Conservation (phyloP, 768 basidiomycete genomes). For the Hericium alpestre region DNA sequence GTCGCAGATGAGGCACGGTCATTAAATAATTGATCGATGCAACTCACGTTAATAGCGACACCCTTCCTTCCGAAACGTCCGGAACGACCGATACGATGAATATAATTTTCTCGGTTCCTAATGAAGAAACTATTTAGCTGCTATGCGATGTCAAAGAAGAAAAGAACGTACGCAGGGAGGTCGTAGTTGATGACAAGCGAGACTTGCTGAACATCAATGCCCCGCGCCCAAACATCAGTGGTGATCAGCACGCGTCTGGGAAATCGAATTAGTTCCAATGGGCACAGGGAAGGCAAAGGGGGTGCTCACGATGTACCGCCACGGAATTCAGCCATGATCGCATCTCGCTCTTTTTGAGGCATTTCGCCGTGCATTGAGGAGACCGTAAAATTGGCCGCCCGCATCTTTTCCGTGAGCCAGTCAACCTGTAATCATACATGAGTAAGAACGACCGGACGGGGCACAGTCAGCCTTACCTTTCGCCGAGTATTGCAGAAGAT, state of each 20-base stretch:
- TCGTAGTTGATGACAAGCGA: constrained; percentile 97
- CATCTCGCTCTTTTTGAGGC: constrained; percentile 91
- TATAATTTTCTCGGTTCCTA: constrained; percentile 97
- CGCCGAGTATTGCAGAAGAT: constrained; percentile 98
- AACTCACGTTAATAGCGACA: constrained; percentile 92
- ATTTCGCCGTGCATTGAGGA: constrained; percentile 95
- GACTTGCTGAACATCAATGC: constrained; percentile 97
- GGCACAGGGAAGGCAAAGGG: constrained; percentile 1
- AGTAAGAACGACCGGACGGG: not conserved
- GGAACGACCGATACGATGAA: constrained; percentile 98
- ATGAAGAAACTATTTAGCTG: not conserved
- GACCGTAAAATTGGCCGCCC: constrained; percentile 96
- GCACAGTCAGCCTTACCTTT: constrained; percentile 50
- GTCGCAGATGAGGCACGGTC: not conserved
- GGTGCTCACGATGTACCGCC: constrained; percentile 73
- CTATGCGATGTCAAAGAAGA: not conserved
- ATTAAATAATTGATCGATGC: not conserved
- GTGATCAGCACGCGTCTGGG: constrained; percentile 84
- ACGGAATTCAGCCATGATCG: constrained; percentile 95
- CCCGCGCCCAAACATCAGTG: constrained; percentile 95
- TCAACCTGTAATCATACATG: constrained; percentile 56
- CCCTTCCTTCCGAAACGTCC: constrained; percentile 99
- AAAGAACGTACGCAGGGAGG: constrained; percentile 68
- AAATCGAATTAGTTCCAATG: not conserved
- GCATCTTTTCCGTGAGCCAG: constrained; percentile 98